Base-by-base conservation (phyloP, 441 rosid species). In the Syzygium malaccense region DNA sequence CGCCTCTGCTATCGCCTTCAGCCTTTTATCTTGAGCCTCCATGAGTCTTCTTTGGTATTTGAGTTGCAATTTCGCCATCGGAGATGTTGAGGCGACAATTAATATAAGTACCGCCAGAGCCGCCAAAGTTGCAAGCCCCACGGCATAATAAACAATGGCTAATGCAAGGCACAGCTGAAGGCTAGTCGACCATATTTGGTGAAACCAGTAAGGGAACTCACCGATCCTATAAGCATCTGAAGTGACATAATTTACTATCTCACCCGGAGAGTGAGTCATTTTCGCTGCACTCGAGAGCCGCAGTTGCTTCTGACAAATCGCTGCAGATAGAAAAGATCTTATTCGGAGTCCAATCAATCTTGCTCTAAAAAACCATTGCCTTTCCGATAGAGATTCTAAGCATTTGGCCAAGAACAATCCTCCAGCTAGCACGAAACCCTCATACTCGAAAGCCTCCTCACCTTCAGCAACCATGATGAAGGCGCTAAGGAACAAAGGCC, bases 211-310 rank as follows among this genome's bases (percentile, higher is more conserved):
- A 55, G 92, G 83, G 62, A 94, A 94, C 55, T 86, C 92, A 60
- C 92, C 94, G 28, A 94, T 89, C 89, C 94, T 89, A 62, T 90
- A 93, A 20, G 95, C 96, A 90, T 95, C 96, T 19, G 95, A 94
- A 10, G 93, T 88, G 87, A 93, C 92, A 87, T 92, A 90, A 88
- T 92, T 94, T 88, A 94, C 92, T 18, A 94, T 93, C 92, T 93
- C 95, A 12, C 95, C 95, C 2, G 93, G 91, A 45, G 96, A 93
- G 57, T 92, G 91, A 56, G 91, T 90, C 87, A 89, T 90, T 89
- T 91, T 93, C 4, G 94, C 92, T 6, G 92, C 92, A 87, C 90
- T 91, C 2, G 96, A 93, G 88, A 93, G 93, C 12, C 92, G 89
- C 85, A 94, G 57, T 37, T 94, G 94, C 91, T 95, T 95, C 32